Evolutionary conservation across 176 grass and related monocot species (phyloP).

Genomic region (Oryza glaberrima): DNA sequence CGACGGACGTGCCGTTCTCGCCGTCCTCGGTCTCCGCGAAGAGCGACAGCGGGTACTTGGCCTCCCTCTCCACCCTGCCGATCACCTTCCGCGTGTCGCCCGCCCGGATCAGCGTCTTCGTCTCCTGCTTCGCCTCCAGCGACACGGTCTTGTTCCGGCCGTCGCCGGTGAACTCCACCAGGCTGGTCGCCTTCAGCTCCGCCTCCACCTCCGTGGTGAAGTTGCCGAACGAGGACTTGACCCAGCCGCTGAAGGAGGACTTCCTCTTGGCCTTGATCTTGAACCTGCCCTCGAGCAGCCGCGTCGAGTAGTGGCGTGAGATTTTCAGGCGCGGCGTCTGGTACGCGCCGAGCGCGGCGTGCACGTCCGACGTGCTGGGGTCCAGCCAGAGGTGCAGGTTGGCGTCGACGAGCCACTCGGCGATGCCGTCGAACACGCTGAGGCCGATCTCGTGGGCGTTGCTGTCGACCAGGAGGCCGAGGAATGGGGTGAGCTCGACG

Average conservation of each 20-base stretch:
- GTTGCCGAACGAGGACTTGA: conserved; percentile 79
- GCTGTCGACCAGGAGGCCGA: conserved; percentile 67
- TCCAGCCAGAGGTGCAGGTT: conserved; percentile 95
- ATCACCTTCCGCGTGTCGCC: conserved; percentile 38
- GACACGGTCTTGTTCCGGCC: conserved; percentile 63
- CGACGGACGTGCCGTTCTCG: conserved; percentile 56
- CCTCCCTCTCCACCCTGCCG: conserved; percentile 42
- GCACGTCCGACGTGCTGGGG: conserved; percentile 45
- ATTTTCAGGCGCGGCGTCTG: conserved; percentile 53
- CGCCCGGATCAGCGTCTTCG: conserved; percentile 34
- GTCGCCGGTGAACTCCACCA: conserved; percentile 55
- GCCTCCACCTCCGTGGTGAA: conserved; percentile 76
- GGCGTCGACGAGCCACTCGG: conserved; percentile 84
- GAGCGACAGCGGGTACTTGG: conserved; percentile 64
- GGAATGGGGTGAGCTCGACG: conserved; percentile 85
- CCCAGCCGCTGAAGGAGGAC: conserved; percentile 68
- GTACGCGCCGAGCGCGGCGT: conserved; percentile 48
- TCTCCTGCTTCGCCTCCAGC: conserved; percentile 61
- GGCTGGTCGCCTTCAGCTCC: conserved; percentile 57
- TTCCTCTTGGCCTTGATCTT: conserved; percentile 55
- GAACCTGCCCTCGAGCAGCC: conserved; percentile 56
- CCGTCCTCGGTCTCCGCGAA: conserved; percentile 42
- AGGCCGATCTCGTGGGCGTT: conserved; percentile 64
- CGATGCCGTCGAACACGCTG: conserved; percentile 71
- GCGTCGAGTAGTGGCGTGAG: conserved; percentile 49